Evolutionary conservation across 306 rosid genomes (phyloP), one percentile per base, ranked within the genome.

Genomic region (Glycine tomentella): DNA sequence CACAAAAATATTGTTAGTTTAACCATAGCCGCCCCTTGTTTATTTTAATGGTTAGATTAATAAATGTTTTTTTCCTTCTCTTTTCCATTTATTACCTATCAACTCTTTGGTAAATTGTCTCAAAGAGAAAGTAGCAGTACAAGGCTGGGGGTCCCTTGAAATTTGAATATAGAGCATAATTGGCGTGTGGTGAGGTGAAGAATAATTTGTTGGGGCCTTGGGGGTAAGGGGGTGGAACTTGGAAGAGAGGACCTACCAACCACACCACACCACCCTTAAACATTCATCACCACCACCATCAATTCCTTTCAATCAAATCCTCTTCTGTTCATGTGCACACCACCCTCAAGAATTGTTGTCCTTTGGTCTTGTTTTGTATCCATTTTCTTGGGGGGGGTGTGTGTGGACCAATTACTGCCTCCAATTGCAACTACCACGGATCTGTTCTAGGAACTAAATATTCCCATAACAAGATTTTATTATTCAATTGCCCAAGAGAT

Each of bases 401-500:
- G 88, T 69, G 87, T 82, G 80, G 76, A 83, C 83, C 84, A 69
- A 74, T 78, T 64, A 62, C 44, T 73, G 87, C 42, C 81, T 79
- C 33, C 20, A 72, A 71, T 52, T 74, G 78, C 86, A 81, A 79
- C 83, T 55, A 70, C 85, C 78, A 69, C 69, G 46, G 88, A 83
- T 87, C 83, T 82, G 80, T 76, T 78, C 65, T 16, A 61, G 9
- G 69, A 83, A 69, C 79, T 74, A 50, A 78, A 57, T 81, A 75
- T 86, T 65, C 78, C 61, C 70, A 7, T 62, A 66, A 69, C 38
- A 46, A 34, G 72, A 50, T 64, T 62, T 56, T 36, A 77, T 49
- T 15, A 77, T 63, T 77, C 64, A 64, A 34, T 51, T 77, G 44
- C 63, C 17, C 33, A 16, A 73, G 67, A 56, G 81, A 75, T 75